A percentile compares a stretch with the other conserved stretches of the same genome.
phyloP scores from a whole-genome alignment of 371 early-diverging fungal species.

The Haplosporangium sp. region DNA sequence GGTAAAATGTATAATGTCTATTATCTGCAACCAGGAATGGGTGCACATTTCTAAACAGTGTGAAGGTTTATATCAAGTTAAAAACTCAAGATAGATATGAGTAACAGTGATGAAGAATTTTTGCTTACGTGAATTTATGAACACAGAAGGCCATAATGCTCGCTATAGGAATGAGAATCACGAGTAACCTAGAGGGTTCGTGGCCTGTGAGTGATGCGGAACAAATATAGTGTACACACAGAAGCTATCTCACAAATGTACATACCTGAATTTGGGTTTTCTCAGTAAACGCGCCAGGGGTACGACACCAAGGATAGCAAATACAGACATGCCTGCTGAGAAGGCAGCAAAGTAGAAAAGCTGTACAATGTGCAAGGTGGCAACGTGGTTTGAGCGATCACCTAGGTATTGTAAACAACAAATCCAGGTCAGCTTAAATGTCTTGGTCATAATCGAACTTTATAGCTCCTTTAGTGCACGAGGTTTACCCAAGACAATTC shows the following conservation, averaged over 20 bases:
- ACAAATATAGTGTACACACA: neutral
- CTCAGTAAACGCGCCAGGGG: conserved; percentile 50
- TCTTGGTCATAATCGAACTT: neutral
- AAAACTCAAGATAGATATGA: neutral
- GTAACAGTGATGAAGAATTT: neutral
- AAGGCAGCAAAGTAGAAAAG: conserved; percentile 88
- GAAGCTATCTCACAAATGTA: neutral
- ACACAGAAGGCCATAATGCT: conserved; percentile 54
- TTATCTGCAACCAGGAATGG: conserved; percentile 96
- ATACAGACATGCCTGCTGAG: conserved; percentile 56
- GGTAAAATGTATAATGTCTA: conserved; percentile 94
- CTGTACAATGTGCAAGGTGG: conserved; percentile 88
- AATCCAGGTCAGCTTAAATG: neutral
- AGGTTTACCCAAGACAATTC: conserved; percentile 82
- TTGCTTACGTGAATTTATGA: conserved; percentile 68
- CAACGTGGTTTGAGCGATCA: conserved; percentile 89
- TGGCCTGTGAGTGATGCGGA: conserved; percentile 12
- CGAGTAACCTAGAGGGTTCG: conserved; percentile 32
- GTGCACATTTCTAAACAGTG: conserved; percentile 81
- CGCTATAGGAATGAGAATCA: conserved; percentile 8
- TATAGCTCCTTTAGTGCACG: too few species aligned
- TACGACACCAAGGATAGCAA: conserved; percentile 40
- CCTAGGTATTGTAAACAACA: conserved; percentile 57
- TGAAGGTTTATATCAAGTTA: neutral
- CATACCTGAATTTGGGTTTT: conserved; percentile 29